Base-by-base conservation (phyloP, 2,329 filamentous ascomycete genomes). In the Acrodontium crateriforme region DNA sequence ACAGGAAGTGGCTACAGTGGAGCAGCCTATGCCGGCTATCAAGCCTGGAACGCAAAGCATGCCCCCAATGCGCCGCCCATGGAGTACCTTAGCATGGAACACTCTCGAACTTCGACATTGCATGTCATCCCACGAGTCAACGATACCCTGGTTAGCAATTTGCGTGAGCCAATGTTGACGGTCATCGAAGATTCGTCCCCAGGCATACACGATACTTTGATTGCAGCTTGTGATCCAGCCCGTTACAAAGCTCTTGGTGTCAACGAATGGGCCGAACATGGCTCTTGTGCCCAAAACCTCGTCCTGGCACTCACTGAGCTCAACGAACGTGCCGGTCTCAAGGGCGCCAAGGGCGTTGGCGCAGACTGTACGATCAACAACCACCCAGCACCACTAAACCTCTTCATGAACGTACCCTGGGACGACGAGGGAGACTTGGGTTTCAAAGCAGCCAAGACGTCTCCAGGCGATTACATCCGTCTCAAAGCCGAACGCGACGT, bases 331-430 rank as follows among this genome's bases (percentile, higher is more conserved):
- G 56, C 56, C 5, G 60, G 60, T 0, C 41, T 64, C 12, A 60
- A 61, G 31, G 60, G 60, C 10, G 47, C 56, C 1, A 59, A 59
- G 30, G 56, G 54, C 13, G 50, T 64, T 3, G 60, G 60, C 14
- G 58, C 60, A 5, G 58, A 62, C 12, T 57, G 63, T 20, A 60
- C 57, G 1, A 58, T 63, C 41, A 62, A 63, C 34, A 55, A 51
- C 27, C 57, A 58, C 9, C 60, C 60, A 1, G 58, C 58, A 9
- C 60, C 60, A 2, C 44, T 64, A 4, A 59, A 61, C 23, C 45
- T 64, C 8, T 64, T 62, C 41, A 62, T 62, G 59, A 61, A 62
- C 24, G 56, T 62, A 25, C 58, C 58, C 1, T 55, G 52, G 35
- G 44, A 52, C n/a, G 46, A 57, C 13, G 45, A 55, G 9, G 58